These are phyloP conservation scores for Cicer cuneatum DNA, from an alignment of 306 rosid genomes.

Conservation along the genomic window DNA sequence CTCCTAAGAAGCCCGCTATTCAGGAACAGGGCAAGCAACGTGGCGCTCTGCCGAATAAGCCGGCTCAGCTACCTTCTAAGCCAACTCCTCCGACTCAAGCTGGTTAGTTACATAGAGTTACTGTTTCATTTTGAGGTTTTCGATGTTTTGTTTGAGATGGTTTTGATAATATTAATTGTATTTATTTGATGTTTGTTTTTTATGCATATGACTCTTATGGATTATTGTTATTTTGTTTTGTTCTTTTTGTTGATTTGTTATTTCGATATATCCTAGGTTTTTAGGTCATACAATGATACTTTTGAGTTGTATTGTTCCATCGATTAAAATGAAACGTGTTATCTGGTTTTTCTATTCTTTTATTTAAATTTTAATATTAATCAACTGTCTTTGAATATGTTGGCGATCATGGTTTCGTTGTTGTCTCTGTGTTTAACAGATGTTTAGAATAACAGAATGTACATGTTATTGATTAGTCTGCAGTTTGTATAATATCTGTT, in stretches of 20 bases:
- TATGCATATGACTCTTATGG: background rate
- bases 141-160: background rate
- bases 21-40: slow-evolving; percentile 50
- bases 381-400: background rate
- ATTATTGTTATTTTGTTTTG: background rate
- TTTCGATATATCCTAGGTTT: slow-evolving; percentile 1
- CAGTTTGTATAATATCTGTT: background rate
- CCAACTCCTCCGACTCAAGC: slow-evolving; percentile 86
- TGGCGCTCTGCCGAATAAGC: slow-evolving; percentile 51
- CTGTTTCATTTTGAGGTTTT: background rate
- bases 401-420: background rate
- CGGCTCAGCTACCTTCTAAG: slow-evolving; percentile 78
- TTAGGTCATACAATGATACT: background rate
- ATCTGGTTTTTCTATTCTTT: background rate
- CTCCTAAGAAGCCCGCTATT: slow-evolving; percentile 51
- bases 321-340: background rate
- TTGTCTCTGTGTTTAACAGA: background rate
- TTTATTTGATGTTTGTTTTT: background rate
- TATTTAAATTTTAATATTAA: background rate
- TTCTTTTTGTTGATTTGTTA: background rate
- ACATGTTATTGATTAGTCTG: background rate
- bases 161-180: background rate
- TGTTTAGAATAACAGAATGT: background rate
- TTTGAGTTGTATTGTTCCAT: background rate
- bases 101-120: slow-evolving; percentile 51